Conservation (phyloP, 345 rosid species). For the Schrenkiella parvula region DNA sequence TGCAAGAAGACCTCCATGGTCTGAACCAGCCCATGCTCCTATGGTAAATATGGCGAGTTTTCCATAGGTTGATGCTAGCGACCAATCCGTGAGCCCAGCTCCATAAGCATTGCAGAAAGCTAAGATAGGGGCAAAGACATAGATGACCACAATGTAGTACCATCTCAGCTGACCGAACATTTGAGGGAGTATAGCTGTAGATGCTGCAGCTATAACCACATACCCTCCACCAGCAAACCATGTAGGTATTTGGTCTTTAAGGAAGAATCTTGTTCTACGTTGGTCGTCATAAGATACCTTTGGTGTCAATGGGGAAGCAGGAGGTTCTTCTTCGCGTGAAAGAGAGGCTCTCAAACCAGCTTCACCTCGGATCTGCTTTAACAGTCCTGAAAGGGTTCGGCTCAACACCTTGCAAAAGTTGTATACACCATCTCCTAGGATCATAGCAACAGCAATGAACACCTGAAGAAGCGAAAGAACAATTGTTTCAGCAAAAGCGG, state of each 20-base stretch:
- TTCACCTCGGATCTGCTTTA: neutral
- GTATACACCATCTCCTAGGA: slow-evolving; percentile 86
- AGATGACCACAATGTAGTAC: slow-evolving; percentile 70
- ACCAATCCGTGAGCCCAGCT: slow-evolving; percentile 86
- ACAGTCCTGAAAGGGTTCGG: slow-evolving; percentile 43
- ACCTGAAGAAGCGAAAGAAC: slow-evolving; percentile 32
- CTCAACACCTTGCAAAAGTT: slow-evolving; percentile 56
- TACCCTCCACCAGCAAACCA: slow-evolving; percentile 61
- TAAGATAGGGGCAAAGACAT: slow-evolving; percentile 63
- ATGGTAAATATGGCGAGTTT: slow-evolving; percentile 72
- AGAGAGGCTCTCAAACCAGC: slow-evolving; percentile 4
- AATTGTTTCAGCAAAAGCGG: neutral
- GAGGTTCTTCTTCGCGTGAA: slow-evolving; percentile 22
- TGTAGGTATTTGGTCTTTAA: slow-evolving; percentile 65
- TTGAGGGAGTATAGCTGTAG: slow-evolving; percentile 52
- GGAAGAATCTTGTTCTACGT: slow-evolving; percentile 52
- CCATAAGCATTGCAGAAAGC: slow-evolving; percentile 95
- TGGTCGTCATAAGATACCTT: slow-evolving; percentile 43
- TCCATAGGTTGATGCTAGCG: slow-evolving; percentile 85
- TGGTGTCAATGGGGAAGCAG: slow-evolving; percentile 25
- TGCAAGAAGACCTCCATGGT: slow-evolving; percentile 65
- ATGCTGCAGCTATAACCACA: slow-evolving; percentile 44
- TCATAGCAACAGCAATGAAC: slow-evolving; percentile 79
- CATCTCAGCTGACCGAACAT: slow-evolving; percentile 70
- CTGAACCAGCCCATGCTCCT: slow-evolving; percentile 72